Conservation (phyloP, 179 eudicot genomes). For the Drosera spatulata region DNA sequence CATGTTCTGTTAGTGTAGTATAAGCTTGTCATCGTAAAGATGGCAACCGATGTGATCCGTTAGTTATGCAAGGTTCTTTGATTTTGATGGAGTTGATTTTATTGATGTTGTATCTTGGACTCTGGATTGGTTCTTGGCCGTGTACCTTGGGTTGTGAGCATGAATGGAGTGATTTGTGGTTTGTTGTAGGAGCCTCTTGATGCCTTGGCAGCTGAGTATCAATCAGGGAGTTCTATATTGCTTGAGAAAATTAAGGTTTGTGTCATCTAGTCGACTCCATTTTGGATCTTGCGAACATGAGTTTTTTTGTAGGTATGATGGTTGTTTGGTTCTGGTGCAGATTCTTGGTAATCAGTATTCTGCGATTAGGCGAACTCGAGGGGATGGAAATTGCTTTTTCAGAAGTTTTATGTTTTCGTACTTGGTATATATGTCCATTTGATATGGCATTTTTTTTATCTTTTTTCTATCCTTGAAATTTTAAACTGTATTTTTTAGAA, state of each 20-base stretch:
- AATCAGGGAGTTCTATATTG: constrained; percentile 78
- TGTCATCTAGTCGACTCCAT: neutral
- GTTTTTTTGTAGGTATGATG: too few species aligned
- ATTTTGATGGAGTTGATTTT: too few species aligned
- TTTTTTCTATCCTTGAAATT: constrained; percentile 1
- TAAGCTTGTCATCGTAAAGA: too few species aligned
- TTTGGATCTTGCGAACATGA: too few species aligned
- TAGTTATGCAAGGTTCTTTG: too few species aligned
- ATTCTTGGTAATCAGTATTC: constrained; percentile 57
- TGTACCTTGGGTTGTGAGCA: neutral
- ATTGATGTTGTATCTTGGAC: too few species aligned
- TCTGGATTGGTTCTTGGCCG: neutral
- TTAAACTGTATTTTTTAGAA: neutral
- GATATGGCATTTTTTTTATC: neutral
- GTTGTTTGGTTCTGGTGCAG: constrained; percentile 19
- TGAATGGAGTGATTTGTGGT: neutral
- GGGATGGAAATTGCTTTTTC: constrained; percentile 96
- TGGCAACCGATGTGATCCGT: too few species aligned
- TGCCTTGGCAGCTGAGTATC: constrained; percentile 69
- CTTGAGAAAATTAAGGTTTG: constrained; percentile 81
- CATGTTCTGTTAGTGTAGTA: too few species aligned
- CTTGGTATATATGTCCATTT: constrained; percentile 35
- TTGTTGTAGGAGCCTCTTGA: constrained; percentile 71
- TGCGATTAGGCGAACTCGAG: constrained; percentile 76
- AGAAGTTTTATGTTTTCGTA: constrained; percentile 94